Evolutionary conservation across 2,329 filamentous ascomycete genomes (phyloP).

Genomic region (Colletotrichum sidae): DNA sequence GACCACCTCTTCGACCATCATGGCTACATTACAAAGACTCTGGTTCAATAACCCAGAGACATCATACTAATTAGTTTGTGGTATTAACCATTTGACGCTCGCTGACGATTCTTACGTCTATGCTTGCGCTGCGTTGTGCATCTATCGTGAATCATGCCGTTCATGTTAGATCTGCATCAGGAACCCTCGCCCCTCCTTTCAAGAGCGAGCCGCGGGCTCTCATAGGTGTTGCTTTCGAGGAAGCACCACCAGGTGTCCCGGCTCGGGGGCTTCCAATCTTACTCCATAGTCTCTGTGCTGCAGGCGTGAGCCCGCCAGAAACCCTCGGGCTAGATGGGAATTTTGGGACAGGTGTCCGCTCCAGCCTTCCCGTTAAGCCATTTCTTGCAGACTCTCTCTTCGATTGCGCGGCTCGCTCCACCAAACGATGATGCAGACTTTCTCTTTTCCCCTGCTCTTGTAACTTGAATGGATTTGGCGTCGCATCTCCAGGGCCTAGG

Average conservation of each 20-base stretch:
- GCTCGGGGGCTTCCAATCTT: constrained; percentile 64
- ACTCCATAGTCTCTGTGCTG: constrained; percentile 76
- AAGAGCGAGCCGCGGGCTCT: constrained; percentile 53
- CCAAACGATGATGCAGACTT: constrained; percentile 85
- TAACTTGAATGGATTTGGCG: constrained; percentile 84
- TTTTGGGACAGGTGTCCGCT: constrained; percentile 73
- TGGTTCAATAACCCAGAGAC: no score
- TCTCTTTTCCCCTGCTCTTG: constrained; percentile 81
- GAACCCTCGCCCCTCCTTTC: constrained; percentile 43
- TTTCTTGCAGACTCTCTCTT: constrained; percentile 73
- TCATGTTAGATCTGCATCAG: constrained; percentile 38
- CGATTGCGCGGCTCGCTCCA: constrained; percentile 81
- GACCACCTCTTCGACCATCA: no score
- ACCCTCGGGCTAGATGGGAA: constrained; percentile 75
- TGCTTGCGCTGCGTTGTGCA: not conserved
- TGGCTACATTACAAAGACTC: no score
- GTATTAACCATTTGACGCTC: no score
- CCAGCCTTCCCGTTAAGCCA: constrained; percentile 69
- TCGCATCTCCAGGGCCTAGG: constrained; percentile 69
- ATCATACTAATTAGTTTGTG: no score
- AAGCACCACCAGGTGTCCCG: constrained; percentile 47
- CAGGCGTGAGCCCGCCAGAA: constrained; percentile 74
- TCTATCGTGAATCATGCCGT: not conserved
- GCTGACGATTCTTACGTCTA: not conserved
- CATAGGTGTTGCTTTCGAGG: constrained; percentile 52